Evolutionary conservation across 176 grass and related monocot genomes (phyloP), one percentile per base, ranked within the genome.

Genomic region (Triticum dicoccoides): DNA sequence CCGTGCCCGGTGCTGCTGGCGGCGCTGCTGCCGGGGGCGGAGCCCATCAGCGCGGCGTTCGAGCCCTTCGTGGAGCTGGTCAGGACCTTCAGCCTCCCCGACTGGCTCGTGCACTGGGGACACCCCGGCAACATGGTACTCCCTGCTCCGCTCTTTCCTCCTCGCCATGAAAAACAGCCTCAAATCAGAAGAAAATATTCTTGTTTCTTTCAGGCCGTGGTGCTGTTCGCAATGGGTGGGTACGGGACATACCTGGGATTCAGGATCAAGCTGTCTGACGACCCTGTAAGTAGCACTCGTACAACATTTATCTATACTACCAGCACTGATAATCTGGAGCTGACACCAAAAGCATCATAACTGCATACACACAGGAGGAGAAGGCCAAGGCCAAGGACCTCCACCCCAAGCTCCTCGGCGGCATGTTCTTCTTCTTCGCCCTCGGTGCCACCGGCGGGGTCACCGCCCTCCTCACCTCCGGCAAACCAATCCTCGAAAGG

Each of bases 351-450:
- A 49, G 5, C 49, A 52, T 51, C 47, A 15, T 14, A 3, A 52
- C 44, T 49, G 4, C 47, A 51, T 49, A 15, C 1, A 15, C 6
- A 5, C 91, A 98, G 97, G 92, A 98, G 81, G 93, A 96, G 90
- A 96, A 91, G 77, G 92, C 92, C 63, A 98, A 91, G 80, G 97
- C 92, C 66, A 98, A 96, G 90, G 97, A 92, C 79, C 94, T 98
- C 49, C 97, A 96, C 77, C 94, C 94, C 25, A 96, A 98, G 82
- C 92, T 96, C 81, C 92, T 98, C 3, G 90, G 83, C 21, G 94
- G 97, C 87, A 96, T 98, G 94, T 98, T 98, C 85, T 98, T 98
- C 88, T 98, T 98, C 81, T 98, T 98, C 37, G 90, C 94, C 24
- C 82, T 92, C 18, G 97, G 97, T 0, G 94, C 92, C 5, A 98